These are phyloP conservation scores for Akanthomyces uredinophilus DNA, from an alignment of 2,329 filamentous ascomycete genomes.

Conservation along the genomic window DNA sequence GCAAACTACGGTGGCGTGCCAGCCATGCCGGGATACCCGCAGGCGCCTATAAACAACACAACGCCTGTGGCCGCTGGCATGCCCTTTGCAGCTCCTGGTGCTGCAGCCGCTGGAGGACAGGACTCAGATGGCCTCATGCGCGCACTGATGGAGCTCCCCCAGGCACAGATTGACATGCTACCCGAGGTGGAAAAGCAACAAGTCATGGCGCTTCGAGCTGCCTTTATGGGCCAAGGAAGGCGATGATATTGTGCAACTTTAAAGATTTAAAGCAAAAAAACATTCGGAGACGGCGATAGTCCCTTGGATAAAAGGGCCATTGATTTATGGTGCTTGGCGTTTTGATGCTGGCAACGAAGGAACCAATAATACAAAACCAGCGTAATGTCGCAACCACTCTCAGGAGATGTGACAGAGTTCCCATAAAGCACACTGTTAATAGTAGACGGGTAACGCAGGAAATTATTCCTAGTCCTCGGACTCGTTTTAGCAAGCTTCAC, in stretches of 20 bases:
- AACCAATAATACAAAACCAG: not conserved
- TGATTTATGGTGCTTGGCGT: conserved; percentile 4
- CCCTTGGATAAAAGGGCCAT: conserved; percentile 1
- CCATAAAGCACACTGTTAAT: not conserved
- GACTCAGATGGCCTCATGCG: conserved; percentile 71
- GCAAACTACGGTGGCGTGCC: conserved; percentile 18
- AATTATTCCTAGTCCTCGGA: too few relatives aligned
- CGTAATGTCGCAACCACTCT: not conserved
- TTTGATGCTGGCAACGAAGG: not conserved
- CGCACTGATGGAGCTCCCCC: conserved; percentile 75
- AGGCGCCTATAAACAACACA: conserved; percentile 38
- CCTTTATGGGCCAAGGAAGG: conserved; percentile 44
- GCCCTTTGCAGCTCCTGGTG: conserved; percentile 42
- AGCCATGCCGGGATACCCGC: conserved; percentile 29
- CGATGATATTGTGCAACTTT: conserved; percentile 12
- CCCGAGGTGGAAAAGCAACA: conserved; percentile 71
- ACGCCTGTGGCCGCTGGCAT: conserved; percentile 40
- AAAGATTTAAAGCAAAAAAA: too few relatives aligned
- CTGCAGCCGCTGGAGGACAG: conserved; percentile 35
- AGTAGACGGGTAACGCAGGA: not conserved
- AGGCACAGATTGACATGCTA: conserved; percentile 73
- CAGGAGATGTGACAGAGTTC: not conserved
- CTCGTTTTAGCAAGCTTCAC: not conserved
- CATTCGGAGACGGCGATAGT: conserved; percentile 3
- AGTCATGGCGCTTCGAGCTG: conserved; percentile 70